Base-by-base conservation (phyloP, 2,329 filamentous ascomycete genomes). In the Neopestalotiopsis sp. region DNA sequence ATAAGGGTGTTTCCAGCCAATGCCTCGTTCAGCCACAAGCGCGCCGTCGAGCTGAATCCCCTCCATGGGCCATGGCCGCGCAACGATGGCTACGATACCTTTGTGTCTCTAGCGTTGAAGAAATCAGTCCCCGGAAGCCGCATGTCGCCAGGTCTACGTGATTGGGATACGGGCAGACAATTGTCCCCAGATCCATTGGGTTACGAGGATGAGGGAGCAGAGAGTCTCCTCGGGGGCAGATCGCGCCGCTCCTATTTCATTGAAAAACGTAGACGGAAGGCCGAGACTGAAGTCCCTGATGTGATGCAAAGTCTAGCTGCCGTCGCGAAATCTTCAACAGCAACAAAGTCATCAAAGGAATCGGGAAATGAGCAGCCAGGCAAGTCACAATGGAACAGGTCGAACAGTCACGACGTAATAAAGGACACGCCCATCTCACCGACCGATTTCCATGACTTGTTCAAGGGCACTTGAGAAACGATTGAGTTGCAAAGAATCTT, bases 111-210 rank as follows among this genome's bases (percentile, higher is more conserved):
- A 2, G 75, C 77, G 14, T 69, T 79, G 61, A 64, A 63, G 42
- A 72, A 59, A 56, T 69, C 73, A 17, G 42, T 79, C n/a, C 76
- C 77, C 1, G 53, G 72, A 0, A 73, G 74, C 34, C 71, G 69
- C 1, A 72, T 79, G 74, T 73, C 75, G 14, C 73, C 75, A 9
- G 74, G 72, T 14, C 69, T 78, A 13, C 71, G 74, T n/a, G 76
- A 79, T 63, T 79, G 77, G 77, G 74, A 78, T 58, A 76, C 75
- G 20, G 76, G 75, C 28, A 75, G 75, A 49, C 77, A 77, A 67
- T 67, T 77, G 20, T 72, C 68, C 20, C 72, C 67, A 30, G 74
- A 75, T 57, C 65, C 71, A 1, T 70, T 68, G 4, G 73, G 69
- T 34, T 73, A 74, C 40, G 72, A 74, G 17, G 75, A 74, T 1